Conservation (phyloP, 805 yeast genomes). For the Candida vaughaniae region DNA sequence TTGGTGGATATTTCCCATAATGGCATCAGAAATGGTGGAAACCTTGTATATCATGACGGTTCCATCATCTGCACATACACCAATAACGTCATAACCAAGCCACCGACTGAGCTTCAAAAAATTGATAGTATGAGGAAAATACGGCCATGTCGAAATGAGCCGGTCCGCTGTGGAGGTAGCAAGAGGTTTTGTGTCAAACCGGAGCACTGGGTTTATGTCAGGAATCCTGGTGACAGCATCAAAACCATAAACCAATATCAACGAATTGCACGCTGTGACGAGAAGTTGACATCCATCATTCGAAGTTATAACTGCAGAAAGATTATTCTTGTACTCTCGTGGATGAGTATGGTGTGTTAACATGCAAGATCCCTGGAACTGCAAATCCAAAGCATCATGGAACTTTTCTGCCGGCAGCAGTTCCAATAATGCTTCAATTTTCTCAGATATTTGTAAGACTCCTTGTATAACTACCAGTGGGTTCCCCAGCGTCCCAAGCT, state of each 20-base stretch:
- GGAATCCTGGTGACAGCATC: slow-evolving; percentile 28
- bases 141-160: slow-evolving; percentile 49
- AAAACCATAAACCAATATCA: slow-evolving; percentile 32
- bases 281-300: slow-evolving; percentile 14
- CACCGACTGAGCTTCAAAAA: slow-evolving; percentile 41
- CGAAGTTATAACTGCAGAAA: slow-evolving; percentile 17
- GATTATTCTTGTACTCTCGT: slow-evolving; percentile 43
- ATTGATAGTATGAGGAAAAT: slow-evolving; percentile 57
- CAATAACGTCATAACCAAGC: slow-evolving; percentile 34
- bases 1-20: background rate
- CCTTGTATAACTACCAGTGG: background rate
- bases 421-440: background rate
- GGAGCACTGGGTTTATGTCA: slow-evolving; percentile 19
- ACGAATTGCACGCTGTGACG: slow-evolving; percentile 35
- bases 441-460: too few species aligned
- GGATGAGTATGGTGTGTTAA: slow-evolving; percentile 23
- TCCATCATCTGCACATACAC: slow-evolving; percentile 58
- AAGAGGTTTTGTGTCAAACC: slow-evolving; percentile 43
- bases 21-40: background rate
- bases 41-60: slow-evolving; percentile 30
- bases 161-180: slow-evolving; percentile 41
- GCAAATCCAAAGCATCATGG: slow-evolving; percentile 29
- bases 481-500: background rate
- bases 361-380: slow-evolving; percentile 19
- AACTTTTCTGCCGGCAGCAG: slow-evolving; percentile 21